Evolutionary conservation across 225 moss, liverwort and hornwort genomes (phyloP).

Genomic region (Neckera pumila): DNA sequence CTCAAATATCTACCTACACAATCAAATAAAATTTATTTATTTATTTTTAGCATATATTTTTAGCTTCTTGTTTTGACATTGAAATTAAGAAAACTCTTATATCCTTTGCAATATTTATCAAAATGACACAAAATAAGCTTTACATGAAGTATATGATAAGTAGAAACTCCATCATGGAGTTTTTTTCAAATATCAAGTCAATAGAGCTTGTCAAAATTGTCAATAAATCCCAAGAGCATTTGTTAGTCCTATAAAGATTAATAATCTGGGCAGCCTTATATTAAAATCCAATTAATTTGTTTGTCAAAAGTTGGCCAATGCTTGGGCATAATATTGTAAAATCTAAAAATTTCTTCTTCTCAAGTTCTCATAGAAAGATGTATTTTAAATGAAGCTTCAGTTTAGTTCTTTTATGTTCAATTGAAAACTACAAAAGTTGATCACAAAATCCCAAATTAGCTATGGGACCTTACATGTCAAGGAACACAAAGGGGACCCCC

Average conservation of each 20-base stretch:
- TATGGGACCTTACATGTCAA: accelerated
- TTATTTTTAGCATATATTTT: background rate
- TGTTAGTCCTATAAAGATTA: background rate
- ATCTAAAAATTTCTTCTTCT: accelerated
- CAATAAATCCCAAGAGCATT: background rate
- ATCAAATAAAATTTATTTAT: background rate
- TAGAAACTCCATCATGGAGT: accelerated
- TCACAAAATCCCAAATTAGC: too few species aligned
- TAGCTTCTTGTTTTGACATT: background rate
- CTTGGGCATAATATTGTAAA: background rate
- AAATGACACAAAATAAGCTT: background rate
- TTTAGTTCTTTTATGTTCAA: too few species aligned
- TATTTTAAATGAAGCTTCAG: background rate
- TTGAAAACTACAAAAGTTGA: background rate
- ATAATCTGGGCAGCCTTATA: too few species aligned
- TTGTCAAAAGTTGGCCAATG: background rate
- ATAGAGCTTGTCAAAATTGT: background rate
- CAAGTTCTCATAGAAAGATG: background rate
- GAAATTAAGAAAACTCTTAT: background rate
- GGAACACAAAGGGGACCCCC: too few species aligned
- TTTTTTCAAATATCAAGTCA: background rate
- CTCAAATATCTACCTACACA: background rate
- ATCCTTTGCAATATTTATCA: background rate
- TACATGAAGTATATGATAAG: background rate
- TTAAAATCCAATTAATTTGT: background rate